A percentile compares a stretch with the other conserved stretches of the same genome.
These are phyloP conservation scores for Ballota nigra DNA, from an alignment of 257 asterid genomes.

Conservation along the genomic window DNA sequence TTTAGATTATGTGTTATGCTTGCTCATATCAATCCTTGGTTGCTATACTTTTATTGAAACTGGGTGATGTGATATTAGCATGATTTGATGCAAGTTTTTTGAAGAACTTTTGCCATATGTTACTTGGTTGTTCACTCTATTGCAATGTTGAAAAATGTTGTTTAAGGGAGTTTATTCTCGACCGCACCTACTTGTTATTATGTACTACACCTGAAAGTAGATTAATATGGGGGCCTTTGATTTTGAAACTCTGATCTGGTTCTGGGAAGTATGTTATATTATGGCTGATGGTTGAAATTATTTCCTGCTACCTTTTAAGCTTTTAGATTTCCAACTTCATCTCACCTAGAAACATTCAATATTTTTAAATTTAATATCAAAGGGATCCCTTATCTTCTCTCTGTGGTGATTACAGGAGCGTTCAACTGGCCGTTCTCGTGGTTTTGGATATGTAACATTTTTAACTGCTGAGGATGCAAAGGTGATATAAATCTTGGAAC, in stretches of 20 bases:
- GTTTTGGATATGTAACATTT: slow-evolving; percentile 96
- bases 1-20: background rate
- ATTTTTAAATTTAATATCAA: background rate
- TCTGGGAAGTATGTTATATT: background rate
- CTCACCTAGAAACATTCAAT: slow-evolving; percentile 8
- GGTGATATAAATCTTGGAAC: slow-evolving; percentile 41
- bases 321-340: background rate
- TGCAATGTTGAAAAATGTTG: background rate
- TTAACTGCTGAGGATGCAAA: slow-evolving; percentile 74
- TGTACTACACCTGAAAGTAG: background rate
- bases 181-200: background rate
- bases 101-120: background rate
- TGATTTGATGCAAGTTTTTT: background rate
- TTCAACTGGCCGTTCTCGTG: slow-evolving; percentile 93
- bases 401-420: slow-evolving; percentile 70
- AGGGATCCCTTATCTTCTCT: slow-evolving; percentile 14
- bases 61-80: background rate
- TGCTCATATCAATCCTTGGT: background rate
- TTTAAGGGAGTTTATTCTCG: background rate
- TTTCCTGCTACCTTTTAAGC: background rate
- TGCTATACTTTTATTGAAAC: background rate
- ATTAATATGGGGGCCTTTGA: background rate
- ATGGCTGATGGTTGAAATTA: background rate
- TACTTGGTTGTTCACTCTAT: background rate
- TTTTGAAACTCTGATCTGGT: background rate